Conservation (phyloP, 495 filamentous ascomycete genomes). For the Filosporella fistucella region DNA sequence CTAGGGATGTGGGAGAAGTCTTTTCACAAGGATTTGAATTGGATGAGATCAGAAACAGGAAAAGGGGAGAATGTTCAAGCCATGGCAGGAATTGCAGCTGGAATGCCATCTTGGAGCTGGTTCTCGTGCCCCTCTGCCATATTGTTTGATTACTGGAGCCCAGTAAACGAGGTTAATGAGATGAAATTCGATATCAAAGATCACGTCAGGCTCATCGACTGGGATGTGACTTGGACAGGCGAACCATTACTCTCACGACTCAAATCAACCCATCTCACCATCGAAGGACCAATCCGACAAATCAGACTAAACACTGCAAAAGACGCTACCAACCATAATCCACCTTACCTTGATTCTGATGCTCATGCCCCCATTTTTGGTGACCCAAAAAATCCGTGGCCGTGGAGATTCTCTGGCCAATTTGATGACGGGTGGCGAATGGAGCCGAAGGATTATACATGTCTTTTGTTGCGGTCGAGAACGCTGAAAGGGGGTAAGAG, state of each 20-base stretch:
- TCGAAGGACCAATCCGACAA: not conserved
- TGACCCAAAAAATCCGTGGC: not conserved
- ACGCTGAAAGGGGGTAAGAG: not conserved
- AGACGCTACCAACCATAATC: not conserved
- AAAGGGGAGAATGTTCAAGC: not conserved
- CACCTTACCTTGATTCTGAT: not conserved
- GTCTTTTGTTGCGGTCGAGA: not conserved
- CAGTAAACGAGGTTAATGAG: not conserved
- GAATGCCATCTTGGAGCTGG: slow-evolving; percentile 5
- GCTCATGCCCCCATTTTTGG: not conserved
- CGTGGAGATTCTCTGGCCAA: not conserved
- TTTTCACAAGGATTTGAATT: not conserved
- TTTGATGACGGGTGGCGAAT: slow-evolving; percentile 1
- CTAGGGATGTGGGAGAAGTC: slow-evolving; percentile 1
- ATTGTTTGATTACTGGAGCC: not conserved
- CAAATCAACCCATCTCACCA: not conserved
- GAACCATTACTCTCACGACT: not conserved
- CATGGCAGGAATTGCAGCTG: not conserved
- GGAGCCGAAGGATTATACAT: not conserved
- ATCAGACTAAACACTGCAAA: not conserved
- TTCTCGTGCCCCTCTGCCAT: not conserved
- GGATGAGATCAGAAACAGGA: too few species aligned
- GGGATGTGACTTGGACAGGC: not conserved
- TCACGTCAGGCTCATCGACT: slow-evolving; percentile 1
- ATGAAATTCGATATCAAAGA: not conserved